Evolutionary conservation across 768 basidiomycete genomes (phyloP).

Genomic region (Calvatia gigantea): DNA sequence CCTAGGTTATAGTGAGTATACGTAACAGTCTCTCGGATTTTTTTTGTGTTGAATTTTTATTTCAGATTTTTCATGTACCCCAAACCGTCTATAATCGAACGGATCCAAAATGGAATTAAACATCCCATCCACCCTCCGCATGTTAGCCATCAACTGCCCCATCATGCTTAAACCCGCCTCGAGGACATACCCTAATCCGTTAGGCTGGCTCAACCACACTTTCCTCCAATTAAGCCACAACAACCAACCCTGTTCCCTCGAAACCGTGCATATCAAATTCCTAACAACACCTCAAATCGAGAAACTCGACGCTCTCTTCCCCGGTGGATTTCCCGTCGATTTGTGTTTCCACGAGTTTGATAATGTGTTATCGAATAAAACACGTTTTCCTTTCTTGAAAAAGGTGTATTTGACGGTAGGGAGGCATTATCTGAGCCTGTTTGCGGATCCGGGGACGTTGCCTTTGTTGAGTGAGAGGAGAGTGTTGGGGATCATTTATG

Average conservation of each 20-base stretch:
- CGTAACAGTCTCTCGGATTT: too few relatives aligned
- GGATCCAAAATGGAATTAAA: constrained; percentile 5
- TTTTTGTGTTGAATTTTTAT: not conserved
- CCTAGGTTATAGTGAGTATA: constrained; percentile 10
- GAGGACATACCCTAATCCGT: not conserved
- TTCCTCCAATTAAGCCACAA: constrained; percentile 1
- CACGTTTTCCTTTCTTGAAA: not conserved
- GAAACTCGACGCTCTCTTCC: constrained; percentile 8
- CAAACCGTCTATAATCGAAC: constrained; percentile 6
- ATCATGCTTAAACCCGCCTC: constrained; percentile 10
- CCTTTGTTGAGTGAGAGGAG: constrained; percentile 5
- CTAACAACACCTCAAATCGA: constrained; percentile 7
- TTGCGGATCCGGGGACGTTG: constrained; percentile 2
- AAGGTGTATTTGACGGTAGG: constrained; percentile 10
- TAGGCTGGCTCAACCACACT: constrained; percentile 6
- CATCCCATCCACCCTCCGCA: constrained; percentile 1
- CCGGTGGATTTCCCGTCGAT: constrained; percentile 7
- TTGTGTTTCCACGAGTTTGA: constrained; percentile 9
- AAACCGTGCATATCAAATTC: constrained; percentile 6
- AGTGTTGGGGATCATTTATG: constrained; percentile 6
- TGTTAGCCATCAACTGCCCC: constrained; percentile 11
- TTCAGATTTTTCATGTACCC: constrained; percentile 9
- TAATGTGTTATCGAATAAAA: not conserved
- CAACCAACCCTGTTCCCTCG: constrained; percentile 2
- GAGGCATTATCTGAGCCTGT: constrained; percentile 7